Evolutionary conservation across 441 rosid species (phyloP), one percentile per base, ranked within the genome.

Genomic region (Gossypium gossypioides): DNA sequence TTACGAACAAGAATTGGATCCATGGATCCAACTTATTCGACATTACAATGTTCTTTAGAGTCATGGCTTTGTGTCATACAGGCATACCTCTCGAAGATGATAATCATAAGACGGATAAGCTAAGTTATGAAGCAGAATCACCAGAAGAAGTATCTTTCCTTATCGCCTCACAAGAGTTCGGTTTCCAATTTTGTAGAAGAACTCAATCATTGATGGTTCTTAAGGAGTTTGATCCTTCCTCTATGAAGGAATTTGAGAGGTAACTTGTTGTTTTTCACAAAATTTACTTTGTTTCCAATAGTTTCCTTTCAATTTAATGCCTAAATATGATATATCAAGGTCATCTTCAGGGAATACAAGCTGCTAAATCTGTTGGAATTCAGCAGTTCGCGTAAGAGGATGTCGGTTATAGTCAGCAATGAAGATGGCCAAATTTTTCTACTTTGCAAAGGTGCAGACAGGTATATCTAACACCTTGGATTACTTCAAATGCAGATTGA

Each of bases 361-460:
- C 79, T 92, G 6, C 75, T 90, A 24, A 88, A 92, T 80, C 61
- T 92, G 74, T 78, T 92, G 83, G 96, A 92, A 78, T 92, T 90
- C 78, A 84, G 82, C 44, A 92, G 97, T 78, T 79, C 82, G 4
- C 77, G 97, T 44, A 92, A 90, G 83, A 80, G 97, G 83, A 92
- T 92, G 97, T 90, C 97, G 0, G 96, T 89, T 34, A 83, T 92
- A 42, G 88, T 92, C 62, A 81, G 78, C 37, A 79, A 85, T 60
- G 89, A 86, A 77, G 87, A 86, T 61, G 92, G 93, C 34, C 82
- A 86, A 72, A 83, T 89, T 55, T 75, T 89, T 77, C 89, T 87
- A 46, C 86, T 92, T n/a, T 89, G 95, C 88, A 92, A 92, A 81
- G 97, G 97, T 4, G 97, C 96, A 59, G 96, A 92, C 79, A 92